Conservation (phyloP, 441 rosid genomes). For the Mallotus repandus region DNA sequence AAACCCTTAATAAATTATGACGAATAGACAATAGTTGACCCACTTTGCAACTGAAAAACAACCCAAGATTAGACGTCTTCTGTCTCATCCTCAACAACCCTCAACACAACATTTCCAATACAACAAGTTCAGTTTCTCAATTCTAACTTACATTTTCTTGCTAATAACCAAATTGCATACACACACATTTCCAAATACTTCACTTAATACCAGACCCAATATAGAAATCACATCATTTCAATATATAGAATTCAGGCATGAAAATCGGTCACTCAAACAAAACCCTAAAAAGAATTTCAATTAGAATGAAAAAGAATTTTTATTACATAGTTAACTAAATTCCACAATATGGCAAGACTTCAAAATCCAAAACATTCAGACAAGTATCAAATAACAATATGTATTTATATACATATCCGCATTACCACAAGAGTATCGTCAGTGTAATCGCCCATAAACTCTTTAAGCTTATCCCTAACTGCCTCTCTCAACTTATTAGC, state of each 20-base stretch:
- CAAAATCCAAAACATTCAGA: not conserved
- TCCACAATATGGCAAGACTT: not conserved
- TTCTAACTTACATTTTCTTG: not conserved
- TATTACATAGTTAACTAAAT: not conserved
- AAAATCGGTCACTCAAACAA: not conserved
- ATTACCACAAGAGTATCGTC: slow-evolving; percentile 97
- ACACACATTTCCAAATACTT: not conserved
- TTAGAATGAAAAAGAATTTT: not conserved
- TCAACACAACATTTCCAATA: not conserved
- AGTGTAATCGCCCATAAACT: slow-evolving; percentile 93
- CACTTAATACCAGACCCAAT: not conserved
- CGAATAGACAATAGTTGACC: not conserved
- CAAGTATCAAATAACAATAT: not conserved
- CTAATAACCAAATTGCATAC: not conserved
- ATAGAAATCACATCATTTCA: not conserved
- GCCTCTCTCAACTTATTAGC: slow-evolving; percentile 60
- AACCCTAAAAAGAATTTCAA: not conserved
- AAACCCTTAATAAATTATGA: too few species aligned
- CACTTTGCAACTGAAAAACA: not conserved
- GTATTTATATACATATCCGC: not conserved
- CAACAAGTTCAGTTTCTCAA: not conserved
- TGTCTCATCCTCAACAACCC: not conserved
- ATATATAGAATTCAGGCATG: not conserved
- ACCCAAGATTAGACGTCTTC: not conserved
- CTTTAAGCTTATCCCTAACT: slow-evolving; percentile 78